A percentile compares a stretch with the other conserved stretches of the same genome.
Conservation (phyloP, 176 grass and related monocot genomes). For the Rhynchospora tenuis region DNA sequence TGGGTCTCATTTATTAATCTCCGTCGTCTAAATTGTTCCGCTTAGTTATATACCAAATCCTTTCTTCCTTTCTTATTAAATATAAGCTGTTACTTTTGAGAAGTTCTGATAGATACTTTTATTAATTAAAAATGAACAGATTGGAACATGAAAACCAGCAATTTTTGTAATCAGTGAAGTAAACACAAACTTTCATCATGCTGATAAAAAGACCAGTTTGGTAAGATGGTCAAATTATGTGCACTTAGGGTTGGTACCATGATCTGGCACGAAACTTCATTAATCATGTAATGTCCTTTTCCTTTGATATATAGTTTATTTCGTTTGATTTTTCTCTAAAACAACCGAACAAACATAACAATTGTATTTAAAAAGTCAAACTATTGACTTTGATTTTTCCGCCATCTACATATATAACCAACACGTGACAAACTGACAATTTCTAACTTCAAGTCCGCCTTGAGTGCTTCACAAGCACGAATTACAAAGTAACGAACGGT, state of each 20-base stretch:
- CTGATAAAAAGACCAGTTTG: not conserved
- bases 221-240: not conserved
- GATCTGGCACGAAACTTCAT: not conserved
- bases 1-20: not conserved
- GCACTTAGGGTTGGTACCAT: too few relatives aligned
- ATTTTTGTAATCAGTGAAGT: too few relatives aligned
- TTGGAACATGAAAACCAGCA: not conserved
- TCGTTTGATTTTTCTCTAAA: not conserved
- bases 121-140: not conserved
- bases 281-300: not conserved
- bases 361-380: not conserved
- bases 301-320: not conserved
- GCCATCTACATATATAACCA: not conserved
- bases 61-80: not conserved
- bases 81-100: not conserved
- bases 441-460: not conserved
- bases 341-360: not conserved
- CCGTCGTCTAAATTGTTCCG: not conserved
- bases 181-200: too few relatives aligned
- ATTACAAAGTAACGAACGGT: too few relatives aligned
- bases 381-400: not conserved
- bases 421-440: too few relatives aligned
- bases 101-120: not conserved
- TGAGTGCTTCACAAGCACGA: too few relatives aligned
- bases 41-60: not conserved